These are phyloP conservation scores for Helianthus annuus DNA, from an alignment of 129 eudicot genomes.

Conservation along the genomic window DNA sequence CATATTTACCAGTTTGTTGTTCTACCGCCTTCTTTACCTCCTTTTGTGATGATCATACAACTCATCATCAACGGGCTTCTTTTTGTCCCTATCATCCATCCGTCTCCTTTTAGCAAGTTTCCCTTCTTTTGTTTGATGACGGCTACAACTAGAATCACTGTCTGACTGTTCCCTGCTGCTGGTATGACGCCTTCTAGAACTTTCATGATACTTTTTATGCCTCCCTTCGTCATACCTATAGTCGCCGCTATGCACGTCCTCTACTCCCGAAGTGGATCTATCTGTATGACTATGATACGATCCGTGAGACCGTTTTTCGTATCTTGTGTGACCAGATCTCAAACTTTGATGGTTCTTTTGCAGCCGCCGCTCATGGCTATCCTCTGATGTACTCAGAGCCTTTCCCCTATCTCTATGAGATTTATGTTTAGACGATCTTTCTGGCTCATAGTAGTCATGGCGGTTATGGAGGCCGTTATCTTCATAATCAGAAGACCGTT, in stretches of 20 bases:
- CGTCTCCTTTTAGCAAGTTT: conserved; percentile 45
- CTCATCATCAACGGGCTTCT: conserved; percentile 32
- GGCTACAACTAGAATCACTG: conserved; percentile 49
- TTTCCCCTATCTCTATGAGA: conserved; percentile 43
- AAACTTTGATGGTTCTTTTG: conserved; percentile 36
- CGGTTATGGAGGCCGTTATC: conserved; percentile 37
- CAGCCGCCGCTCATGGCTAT: conserved; percentile 40
- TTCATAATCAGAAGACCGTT: conserved; percentile 38
- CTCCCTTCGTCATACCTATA: conserved; percentile 41
- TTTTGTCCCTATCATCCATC: conserved; percentile 29
- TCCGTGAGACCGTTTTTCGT: conserved; percentile 47
- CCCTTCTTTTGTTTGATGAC: conserved; percentile 37
- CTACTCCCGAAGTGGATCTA: conserved; percentile 60
- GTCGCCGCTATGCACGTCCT: conserved; percentile 40
- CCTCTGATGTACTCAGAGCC: conserved; percentile 54
- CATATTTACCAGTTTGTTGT: conserved; percentile 57
- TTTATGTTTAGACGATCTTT: conserved; percentile 42
- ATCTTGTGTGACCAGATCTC: conserved; percentile 37
- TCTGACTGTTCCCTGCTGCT: conserved; percentile 45
- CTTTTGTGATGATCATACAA: conserved; percentile 34
- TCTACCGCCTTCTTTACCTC: conserved; percentile 54
- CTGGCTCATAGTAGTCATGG: conserved; percentile 28
- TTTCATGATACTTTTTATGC: conserved; percentile 40
- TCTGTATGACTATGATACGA: conserved; percentile 42
- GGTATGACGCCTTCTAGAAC: conserved; percentile 43